Conservation (phyloP, 306 rosid species). For the Acacia melanoxylon region DNA sequence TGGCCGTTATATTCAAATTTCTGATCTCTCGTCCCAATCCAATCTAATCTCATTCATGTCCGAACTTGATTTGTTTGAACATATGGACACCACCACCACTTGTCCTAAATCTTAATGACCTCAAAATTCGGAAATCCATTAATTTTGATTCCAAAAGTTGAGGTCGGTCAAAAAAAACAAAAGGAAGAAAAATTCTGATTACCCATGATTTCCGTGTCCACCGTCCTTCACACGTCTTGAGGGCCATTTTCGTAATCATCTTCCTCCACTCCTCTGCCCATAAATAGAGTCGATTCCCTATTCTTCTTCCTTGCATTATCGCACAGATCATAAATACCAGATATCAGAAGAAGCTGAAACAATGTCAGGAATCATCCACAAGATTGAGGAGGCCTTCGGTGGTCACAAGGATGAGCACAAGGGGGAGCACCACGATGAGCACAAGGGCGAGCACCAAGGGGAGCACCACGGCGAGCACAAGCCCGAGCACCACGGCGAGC, state of each 20-base stretch:
- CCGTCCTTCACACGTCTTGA: neutral
- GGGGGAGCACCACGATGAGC: constrained; percentile 31
- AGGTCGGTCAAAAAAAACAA: too few species aligned
- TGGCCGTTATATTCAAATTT: too few species aligned
- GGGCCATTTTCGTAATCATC: constrained; percentile 22
- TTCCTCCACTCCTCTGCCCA: constrained; percentile 18
- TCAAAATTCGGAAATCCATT: neutral
- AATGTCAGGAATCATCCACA: constrained; percentile 60
- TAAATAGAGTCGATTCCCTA: constrained; percentile 12
- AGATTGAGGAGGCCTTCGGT: constrained; percentile 58
- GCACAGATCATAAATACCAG: neutral
- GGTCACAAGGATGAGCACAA: constrained; percentile 39
- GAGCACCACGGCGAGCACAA: too few species aligned
- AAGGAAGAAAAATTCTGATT: neutral
- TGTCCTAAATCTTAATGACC: neutral
- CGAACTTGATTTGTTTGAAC: neutral
- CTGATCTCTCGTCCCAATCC: neutral
- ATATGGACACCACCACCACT: neutral
- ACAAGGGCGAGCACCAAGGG: neutral
- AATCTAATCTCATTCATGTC: neutral
- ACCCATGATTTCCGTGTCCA: constrained; percentile 10
- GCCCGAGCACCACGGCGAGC: neutral
- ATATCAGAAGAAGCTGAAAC: neutral
- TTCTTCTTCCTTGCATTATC: neutral
- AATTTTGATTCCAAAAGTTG: neutral